These are phyloP conservation scores for Haberlea rhodopensis DNA, from an alignment of 257 asterid genomes.

Conservation along the genomic window DNA sequence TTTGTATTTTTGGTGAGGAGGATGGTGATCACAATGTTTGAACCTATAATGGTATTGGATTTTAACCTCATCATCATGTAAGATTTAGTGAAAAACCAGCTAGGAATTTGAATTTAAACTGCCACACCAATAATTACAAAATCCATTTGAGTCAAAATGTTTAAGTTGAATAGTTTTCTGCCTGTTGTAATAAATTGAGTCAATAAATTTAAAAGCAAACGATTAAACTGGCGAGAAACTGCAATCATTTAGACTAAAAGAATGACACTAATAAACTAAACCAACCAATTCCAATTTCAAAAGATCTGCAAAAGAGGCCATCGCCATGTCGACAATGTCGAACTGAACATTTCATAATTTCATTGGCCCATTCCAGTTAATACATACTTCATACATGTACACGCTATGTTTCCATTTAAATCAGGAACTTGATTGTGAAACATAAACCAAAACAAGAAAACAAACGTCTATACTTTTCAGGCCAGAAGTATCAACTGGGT, in stretches of 20 bases:
- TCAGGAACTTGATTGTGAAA: background rate
- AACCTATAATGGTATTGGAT: background rate
- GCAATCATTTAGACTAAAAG: no score
- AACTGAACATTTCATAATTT: background rate
- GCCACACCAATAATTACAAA: background rate
- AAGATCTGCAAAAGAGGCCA: no score
- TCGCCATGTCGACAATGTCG: background rate
- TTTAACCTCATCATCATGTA: background rate
- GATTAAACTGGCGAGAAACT: no score
- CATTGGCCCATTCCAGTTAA: background rate
- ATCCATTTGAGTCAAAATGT: background rate
- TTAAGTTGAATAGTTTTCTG: background rate
- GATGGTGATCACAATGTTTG: conserved; percentile 5
- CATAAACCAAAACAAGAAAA: no score
- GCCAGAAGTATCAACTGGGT: background rate
- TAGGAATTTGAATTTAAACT: background rate
- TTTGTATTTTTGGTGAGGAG: conserved; percentile 12
- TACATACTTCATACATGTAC: background rate
- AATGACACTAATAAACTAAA: background rate
- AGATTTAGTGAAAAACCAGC: background rate
- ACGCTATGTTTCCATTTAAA: background rate
- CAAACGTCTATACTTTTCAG: background rate
- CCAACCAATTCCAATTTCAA: background rate
- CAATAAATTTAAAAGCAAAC: background rate
- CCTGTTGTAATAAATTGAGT: background rate